Evolutionary conservation across 192 early-diverging fungal genomes (phyloP).

Genomic region (Chytriomyces sp.): DNA sequence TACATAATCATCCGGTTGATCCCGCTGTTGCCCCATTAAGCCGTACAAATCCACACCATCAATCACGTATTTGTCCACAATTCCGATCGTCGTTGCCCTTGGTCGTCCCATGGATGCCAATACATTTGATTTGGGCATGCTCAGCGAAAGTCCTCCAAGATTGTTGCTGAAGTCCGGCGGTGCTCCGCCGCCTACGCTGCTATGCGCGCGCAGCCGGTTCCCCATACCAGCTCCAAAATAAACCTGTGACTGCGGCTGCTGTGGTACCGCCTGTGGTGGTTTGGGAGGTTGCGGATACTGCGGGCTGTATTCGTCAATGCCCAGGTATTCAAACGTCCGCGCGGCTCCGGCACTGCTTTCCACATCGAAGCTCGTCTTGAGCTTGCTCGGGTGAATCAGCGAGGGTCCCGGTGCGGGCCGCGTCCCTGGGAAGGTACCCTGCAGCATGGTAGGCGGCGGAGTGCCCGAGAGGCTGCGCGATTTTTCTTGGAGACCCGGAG

Average conservation of each 20-base stretch:
- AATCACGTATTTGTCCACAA: slow-evolving; percentile 35
- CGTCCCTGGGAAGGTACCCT: not conserved
- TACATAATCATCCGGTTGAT: not conserved
- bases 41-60: slow-evolving; percentile 30
- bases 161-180: slow-evolving; percentile 3
- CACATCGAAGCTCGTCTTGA: slow-evolving; percentile 11
- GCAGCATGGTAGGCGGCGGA: not conserved
- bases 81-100: slow-evolving; percentile 39
- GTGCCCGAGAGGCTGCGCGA: not conserved
- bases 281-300: slow-evolving; percentile 4
- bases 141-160: not conserved
- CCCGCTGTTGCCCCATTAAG: not conserved
- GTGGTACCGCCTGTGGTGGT: not conserved
- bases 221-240: not conserved
- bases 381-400: not conserved
- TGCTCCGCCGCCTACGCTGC: not conserved
- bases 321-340: slow-evolving; percentile 70
- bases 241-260: slow-evolving; percentile 3
- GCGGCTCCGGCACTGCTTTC: slow-evolving; percentile 32
- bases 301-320: slow-evolving; percentile 60
- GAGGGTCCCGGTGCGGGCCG: not conserved
- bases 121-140: not conserved
- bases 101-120: slow-evolving; percentile 5
- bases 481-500: not conserved
- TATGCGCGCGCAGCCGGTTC: slow-evolving; percentile 14